Evolutionary conservation across 2,329 filamentous ascomycete species (phyloP).

Genomic region (Aciculosporium take): DNA sequence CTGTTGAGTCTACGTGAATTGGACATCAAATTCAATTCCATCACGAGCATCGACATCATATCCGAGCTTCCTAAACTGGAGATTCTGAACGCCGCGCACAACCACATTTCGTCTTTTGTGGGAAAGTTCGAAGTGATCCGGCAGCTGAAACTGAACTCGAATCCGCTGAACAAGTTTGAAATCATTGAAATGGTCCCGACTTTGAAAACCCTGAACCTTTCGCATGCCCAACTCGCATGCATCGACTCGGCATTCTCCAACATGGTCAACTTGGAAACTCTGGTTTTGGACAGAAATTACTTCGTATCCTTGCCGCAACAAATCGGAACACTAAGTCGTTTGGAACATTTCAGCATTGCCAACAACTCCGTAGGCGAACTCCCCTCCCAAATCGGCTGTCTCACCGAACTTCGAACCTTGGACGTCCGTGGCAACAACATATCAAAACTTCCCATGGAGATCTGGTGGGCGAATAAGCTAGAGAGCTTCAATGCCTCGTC

Average conservation of each 20-base stretch:
- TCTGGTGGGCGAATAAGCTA: slow-evolving; percentile 89
- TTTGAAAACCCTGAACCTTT: slow-evolving; percentile 74
- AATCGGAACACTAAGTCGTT: slow-evolving; percentile 65
- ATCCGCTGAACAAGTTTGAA: slow-evolving; percentile 88
- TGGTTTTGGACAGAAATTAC: slow-evolving; percentile 89
- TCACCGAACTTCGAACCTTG: slow-evolving; percentile 70
- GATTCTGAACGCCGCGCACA: slow-evolving; percentile 81
- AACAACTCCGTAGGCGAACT: slow-evolving; percentile 78
- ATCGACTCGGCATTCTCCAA: slow-evolving; percentile 82
- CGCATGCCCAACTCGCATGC: slow-evolving; percentile 79
- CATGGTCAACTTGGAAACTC: slow-evolving; percentile 71
- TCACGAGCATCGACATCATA: slow-evolving; percentile 78
- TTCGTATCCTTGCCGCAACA: slow-evolving; percentile 79
- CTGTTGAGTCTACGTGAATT: slow-evolving; percentile 73
- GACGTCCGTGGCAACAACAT: slow-evolving; percentile 92
- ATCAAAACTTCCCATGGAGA: slow-evolving; percentile 70
- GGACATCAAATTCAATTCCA: slow-evolving; percentile 84
- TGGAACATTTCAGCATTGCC: slow-evolving; percentile 89
- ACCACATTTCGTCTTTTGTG: slow-evolving; percentile 77
- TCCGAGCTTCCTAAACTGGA: slow-evolving; percentile 75
- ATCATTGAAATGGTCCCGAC: slow-evolving; percentile 64
- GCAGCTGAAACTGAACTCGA: slow-evolving; percentile 80
- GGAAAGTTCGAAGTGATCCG: slow-evolving; percentile 78
- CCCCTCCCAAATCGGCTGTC: slow-evolving; percentile 74
- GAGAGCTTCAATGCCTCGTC: slow-evolving; percentile 92